These are phyloP conservation scores for Suillus subalutaceus DNA, from an alignment of 768 basidiomycete species.

Conservation along the genomic window DNA sequence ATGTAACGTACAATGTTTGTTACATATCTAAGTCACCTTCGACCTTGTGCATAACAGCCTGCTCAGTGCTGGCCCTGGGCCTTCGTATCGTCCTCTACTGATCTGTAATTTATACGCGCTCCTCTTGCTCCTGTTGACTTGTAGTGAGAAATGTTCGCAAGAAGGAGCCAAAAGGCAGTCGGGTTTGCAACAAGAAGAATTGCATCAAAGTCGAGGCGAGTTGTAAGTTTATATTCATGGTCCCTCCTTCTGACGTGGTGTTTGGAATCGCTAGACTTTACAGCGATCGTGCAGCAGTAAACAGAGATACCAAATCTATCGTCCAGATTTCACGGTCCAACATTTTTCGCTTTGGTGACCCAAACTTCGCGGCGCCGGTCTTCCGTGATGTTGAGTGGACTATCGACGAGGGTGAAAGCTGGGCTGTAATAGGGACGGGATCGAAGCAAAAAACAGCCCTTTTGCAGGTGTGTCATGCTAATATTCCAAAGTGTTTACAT, in stretches of 20 bases:
- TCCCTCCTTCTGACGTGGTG: not conserved
- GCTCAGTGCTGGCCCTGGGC: not conserved
- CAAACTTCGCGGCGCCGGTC: conserved; percentile 48
- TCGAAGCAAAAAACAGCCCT: conserved; percentile 63
- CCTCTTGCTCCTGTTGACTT: not conserved
- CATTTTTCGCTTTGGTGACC: conserved; percentile 62
- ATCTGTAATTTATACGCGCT: not conserved
- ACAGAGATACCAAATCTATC: conserved; percentile 16
- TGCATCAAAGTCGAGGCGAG: not conserved
- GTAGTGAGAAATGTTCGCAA: not conserved
- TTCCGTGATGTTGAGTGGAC: conserved; percentile 61
- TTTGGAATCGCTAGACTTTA: not conserved
- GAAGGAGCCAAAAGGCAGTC: not conserved
- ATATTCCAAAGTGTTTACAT: not conserved
- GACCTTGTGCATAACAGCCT: not conserved
- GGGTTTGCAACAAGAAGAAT: not conserved
- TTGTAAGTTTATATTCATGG: not conserved
- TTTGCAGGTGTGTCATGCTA: conserved; percentile 56
- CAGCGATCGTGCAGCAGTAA: not conserved
- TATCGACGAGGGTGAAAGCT: conserved; percentile 62
- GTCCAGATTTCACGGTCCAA: conserved; percentile 51
- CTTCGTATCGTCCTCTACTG: not conserved
- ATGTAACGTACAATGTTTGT: no score
- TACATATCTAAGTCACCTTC: no score
- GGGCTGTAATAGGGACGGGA: conserved; percentile 75